Evolutionary conservation across 2,329 filamentous ascomycete species (phyloP).

Genomic region (Pochonia chlamydosporia): DNA sequence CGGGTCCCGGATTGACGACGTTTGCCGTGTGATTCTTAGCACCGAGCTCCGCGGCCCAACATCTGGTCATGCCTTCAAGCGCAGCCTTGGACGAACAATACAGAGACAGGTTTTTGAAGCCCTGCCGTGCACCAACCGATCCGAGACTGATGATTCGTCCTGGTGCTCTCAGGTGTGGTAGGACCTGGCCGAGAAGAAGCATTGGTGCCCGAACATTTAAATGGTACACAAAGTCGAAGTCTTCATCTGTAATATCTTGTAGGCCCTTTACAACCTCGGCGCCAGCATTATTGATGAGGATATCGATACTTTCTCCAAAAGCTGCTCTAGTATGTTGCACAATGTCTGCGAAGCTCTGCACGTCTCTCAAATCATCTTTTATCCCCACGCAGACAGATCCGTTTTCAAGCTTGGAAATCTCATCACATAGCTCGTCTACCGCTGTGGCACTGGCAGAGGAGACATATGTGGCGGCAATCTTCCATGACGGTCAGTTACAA

Average conservation of each 20-base stretch:
- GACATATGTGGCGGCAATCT: constrained; percentile 16
- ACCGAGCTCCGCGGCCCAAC: constrained; percentile 54
- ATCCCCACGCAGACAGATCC: constrained; percentile 9
- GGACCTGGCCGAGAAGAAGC: constrained; percentile 47
- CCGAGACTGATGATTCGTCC: constrained; percentile 54
- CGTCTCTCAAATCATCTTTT: constrained; percentile 16
- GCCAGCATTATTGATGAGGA: constrained; percentile 32
- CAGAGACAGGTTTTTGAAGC: constrained; percentile 38
- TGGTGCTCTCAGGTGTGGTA: constrained; percentile 19
- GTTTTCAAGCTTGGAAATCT: constrained; percentile 10
- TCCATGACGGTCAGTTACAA: no score
- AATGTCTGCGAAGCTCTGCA: constrained; percentile 22
- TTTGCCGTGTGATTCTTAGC: constrained; percentile 54
- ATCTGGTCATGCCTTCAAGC: constrained; percentile 53
- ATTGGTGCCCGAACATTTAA: constrained; percentile 48
- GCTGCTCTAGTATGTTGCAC: constrained; percentile 19
- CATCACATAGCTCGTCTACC: constrained; percentile 8
- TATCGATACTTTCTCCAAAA: constrained; percentile 17
- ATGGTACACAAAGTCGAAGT: constrained; percentile 36
- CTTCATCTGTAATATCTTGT: no score
- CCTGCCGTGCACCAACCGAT: constrained; percentile 44
- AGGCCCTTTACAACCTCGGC: no score
- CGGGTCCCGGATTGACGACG: constrained; percentile 52
- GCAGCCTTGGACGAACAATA: constrained; percentile 56
- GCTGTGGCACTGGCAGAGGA: constrained; percentile 11